Evolutionary conservation across 2,329 filamentous ascomycete species (phyloP).

Genomic region (Talaromyces sp.): DNA sequence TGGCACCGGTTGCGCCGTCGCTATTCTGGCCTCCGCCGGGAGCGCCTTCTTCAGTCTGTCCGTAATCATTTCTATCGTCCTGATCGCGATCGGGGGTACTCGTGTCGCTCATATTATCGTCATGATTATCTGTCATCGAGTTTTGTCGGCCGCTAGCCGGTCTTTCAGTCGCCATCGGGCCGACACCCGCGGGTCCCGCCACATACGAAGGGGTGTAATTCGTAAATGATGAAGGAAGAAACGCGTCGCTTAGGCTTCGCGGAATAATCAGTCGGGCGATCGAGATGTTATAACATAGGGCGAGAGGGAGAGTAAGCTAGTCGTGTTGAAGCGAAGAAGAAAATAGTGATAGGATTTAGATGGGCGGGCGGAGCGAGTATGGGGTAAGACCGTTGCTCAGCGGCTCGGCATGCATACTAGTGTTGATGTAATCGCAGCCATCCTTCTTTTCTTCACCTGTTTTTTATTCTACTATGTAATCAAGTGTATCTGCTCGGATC

Average conservation of each 20-base stretch:
- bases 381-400: constrained; percentile 5
- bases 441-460: neutral
- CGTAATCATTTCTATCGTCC: constrained; percentile 21
- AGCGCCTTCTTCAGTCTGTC: constrained; percentile 19
- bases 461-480: neutral
- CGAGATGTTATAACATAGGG: neutral
- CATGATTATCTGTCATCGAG: constrained; percentile 23
- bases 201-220: constrained; percentile 1
- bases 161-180: constrained; percentile 38
- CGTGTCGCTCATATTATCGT: constrained; percentile 35
- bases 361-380: neutral
- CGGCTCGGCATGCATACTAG: neutral
- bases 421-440: neutral
- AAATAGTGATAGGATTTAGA: neutral
- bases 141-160: constrained; percentile 30
- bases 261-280: neutral
- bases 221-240: neutral
- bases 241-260: neutral
- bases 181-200: constrained; percentile 27
- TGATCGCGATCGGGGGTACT: constrained; percentile 36
- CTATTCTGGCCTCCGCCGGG: constrained; percentile 15
- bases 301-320: neutral
- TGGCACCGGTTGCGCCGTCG: constrained; percentile 22
- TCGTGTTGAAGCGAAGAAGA: neutral
- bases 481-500: too few relatives aligned